phyloP scores from a whole-genome alignment of 176 grass and related monocot species.

The Alopecurus myosuroides region DNA sequence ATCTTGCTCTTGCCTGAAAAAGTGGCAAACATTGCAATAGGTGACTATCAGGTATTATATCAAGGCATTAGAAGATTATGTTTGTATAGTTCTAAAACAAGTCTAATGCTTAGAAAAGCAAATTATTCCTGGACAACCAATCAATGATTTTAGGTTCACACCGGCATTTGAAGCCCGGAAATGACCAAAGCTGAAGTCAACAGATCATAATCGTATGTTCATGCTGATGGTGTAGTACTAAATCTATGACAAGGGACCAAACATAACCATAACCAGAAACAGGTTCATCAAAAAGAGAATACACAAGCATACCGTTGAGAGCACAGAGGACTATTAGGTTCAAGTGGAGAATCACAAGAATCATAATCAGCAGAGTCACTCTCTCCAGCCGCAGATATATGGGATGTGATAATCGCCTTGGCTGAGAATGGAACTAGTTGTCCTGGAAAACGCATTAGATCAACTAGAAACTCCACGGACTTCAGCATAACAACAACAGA shows the following conservation, averaged over 20 bases:
- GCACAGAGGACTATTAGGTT: constrained; percentile 88
- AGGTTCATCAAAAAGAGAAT: constrained; percentile 20
- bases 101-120: background rate
- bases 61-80: background rate
- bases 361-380: constrained; percentile 90
- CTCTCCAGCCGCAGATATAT: constrained; percentile 89
- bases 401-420: constrained; percentile 71
- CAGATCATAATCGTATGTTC: background rate
- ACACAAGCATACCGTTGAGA: constrained; percentile 47
- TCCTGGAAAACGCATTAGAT: constrained; percentile 96
- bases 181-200: constrained; percentile 6
- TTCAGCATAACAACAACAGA: constrained; percentile 72
- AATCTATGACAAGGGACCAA: background rate
- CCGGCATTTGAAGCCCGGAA: background rate
- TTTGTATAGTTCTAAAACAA: background rate
- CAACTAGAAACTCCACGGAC: constrained; percentile 73
- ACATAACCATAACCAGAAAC: constrained; percentile 6
- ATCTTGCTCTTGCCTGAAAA: constrained; percentile 80
- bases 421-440: constrained; percentile 88
- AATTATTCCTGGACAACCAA: constrained; percentile 15
- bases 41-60: background rate
- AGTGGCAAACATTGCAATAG: background rate
- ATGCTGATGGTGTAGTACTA: background rate
- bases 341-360: constrained; percentile 97
- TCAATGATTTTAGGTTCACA: background rate